Evolutionary conservation across 2,329 filamentous ascomycete genomes (phyloP).

Genomic region (Tolypocladium inflatum): DNA sequence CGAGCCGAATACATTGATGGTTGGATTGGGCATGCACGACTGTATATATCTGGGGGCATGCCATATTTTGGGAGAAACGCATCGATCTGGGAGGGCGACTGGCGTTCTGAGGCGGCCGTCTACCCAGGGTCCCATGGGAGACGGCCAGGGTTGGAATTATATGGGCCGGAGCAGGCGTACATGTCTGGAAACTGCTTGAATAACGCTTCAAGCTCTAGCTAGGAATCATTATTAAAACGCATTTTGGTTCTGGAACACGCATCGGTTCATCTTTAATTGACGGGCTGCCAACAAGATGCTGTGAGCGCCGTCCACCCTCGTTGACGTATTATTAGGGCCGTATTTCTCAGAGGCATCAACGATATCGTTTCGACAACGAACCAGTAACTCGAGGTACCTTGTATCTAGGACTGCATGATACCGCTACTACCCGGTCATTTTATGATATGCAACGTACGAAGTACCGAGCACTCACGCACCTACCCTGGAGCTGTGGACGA

Average conservation of each 20-base stretch:
- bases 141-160: neutral
- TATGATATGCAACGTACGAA: too few species aligned
- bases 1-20: too few species aligned
- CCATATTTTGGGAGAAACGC: neutral
- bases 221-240: neutral
- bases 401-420: neutral
- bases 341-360: too few species aligned
- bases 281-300: too few species aligned
- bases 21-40: neutral
- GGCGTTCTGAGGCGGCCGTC: neutral
- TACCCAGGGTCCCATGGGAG: neutral
- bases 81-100: neutral
- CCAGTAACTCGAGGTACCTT: neutral
- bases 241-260: neutral
- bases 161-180: neutral
- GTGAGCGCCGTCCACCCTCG: too few species aligned
- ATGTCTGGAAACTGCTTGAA: neutral
- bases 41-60: neutral
- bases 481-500: neutral
- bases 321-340: too few species aligned
- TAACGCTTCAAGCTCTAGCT: neutral
- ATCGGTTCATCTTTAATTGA: neutral
- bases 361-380: too few species aligned
- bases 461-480: neutral
- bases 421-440: neutral